These are phyloP conservation scores for Pisolithus marmoratus DNA, from an alignment of 768 basidiomycete species.

Conservation along the genomic window DNA sequence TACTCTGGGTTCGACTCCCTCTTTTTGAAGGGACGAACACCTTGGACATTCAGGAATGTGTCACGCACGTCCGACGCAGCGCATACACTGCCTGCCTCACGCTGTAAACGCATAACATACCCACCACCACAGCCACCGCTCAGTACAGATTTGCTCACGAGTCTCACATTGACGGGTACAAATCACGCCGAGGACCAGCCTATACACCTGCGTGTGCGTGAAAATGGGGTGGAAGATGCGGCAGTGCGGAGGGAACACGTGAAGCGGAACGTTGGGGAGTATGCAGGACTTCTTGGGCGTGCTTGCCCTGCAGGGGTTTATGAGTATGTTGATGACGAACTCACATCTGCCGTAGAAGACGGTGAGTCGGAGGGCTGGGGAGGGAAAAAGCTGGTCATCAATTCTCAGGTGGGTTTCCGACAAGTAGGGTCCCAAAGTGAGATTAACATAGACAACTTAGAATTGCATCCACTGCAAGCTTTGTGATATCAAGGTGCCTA, in stretches of 20 bases:
- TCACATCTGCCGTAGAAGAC: conserved; percentile 18
- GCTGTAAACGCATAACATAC: conserved; percentile 75
- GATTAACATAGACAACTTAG: conserved; percentile 32
- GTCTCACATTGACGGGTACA: conserved; percentile 84
- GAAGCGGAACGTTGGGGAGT: conserved; percentile 65
- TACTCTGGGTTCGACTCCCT: conserved; percentile 89
- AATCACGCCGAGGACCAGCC: conserved; percentile 98
- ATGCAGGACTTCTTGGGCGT: conserved; percentile 79
- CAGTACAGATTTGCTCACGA: conserved; percentile 90
- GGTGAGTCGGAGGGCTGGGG: conserved; percentile 52
- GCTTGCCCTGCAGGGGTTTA: conserved; percentile 97
- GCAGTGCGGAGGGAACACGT: conserved; percentile 60
- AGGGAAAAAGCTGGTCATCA: conserved; percentile 90
- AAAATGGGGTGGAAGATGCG: conserved; percentile 34
- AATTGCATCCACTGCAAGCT: conserved; percentile 94
- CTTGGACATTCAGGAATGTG: conserved; percentile 86
- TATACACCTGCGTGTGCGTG: conserved; percentile 72
- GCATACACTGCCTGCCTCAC: conserved; percentile 62
- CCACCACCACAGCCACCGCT: conserved; percentile 84
- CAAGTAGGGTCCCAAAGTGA: neutral
- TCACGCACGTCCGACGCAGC: conserved; percentile 52
- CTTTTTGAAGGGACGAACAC: conserved; percentile 76
- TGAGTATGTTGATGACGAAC: conserved; percentile 83
- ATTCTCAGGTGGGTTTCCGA: conserved; percentile 69
- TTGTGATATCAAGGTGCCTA: conserved; percentile 94